phyloP scores from a whole-genome alignment of 2,329 filamentous ascomycete species.

The Peltaster fructicola region DNA sequence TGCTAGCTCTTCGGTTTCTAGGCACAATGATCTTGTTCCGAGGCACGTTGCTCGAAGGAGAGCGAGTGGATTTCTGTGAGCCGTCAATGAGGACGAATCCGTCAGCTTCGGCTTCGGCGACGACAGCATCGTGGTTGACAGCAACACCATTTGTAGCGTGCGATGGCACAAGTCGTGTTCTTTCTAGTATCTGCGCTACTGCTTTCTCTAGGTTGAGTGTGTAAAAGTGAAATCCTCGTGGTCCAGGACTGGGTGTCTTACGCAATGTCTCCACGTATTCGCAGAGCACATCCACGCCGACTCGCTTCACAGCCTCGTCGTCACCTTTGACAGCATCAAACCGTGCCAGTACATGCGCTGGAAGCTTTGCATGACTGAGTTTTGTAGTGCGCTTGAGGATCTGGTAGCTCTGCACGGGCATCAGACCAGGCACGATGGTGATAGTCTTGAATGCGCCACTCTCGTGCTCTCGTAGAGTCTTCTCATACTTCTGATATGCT shows the following conservation, averaged over 20 bases:
- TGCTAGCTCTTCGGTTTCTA: slow-evolving; percentile 38
- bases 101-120: slow-evolving; percentile 14
- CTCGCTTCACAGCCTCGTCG: slow-evolving; percentile 63
- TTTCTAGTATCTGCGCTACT: slow-evolving; percentile 80
- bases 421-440: slow-evolving; percentile 82
- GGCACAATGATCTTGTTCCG: slow-evolving; percentile 62
- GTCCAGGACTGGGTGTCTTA: slow-evolving; percentile 40
- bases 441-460: slow-evolving; percentile 74
- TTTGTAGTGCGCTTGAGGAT: slow-evolving; percentile 90
- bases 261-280: slow-evolving; percentile 69
- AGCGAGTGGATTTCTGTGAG: slow-evolving; percentile 25
- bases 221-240: slow-evolving; percentile 88
- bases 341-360: slow-evolving; percentile 49
- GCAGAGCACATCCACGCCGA: slow-evolving; percentile 65
- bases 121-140: slow-evolving; percentile 26
- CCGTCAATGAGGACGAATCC: slow-evolving; percentile 27
- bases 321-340: slow-evolving; percentile 59
- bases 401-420: slow-evolving; percentile 96
- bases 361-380: slow-evolving; percentile 75
- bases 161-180: slow-evolving; percentile 61
- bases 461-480: slow-evolving; percentile 55
- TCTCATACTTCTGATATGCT: slow-evolving; percentile 68
- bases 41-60: slow-evolving; percentile 1
- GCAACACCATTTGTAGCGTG: slow-evolving; percentile 21
- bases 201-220: slow-evolving; percentile 93